These are phyloP conservation scores for Venturia oleaginea DNA, from an alignment of 2,329 filamentous ascomycete species.

Conservation along the genomic window DNA sequence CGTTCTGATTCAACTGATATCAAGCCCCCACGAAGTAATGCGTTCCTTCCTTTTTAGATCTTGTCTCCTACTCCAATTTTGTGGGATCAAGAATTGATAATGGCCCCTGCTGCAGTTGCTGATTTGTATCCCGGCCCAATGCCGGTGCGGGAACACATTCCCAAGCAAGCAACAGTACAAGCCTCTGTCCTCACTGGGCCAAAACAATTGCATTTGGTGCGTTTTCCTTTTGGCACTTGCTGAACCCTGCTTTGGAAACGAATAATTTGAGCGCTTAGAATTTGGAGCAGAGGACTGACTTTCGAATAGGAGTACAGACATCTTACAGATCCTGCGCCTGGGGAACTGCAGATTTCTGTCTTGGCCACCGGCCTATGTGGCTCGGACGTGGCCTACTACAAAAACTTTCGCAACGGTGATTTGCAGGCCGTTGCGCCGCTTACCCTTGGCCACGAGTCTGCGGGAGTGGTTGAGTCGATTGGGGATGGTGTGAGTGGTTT, in stretches of 20 bases:
- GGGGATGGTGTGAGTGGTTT: conserved; percentile 29
- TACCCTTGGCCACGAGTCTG: conserved; percentile 42
- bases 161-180: conserved; percentile 27
- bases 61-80: not conserved
- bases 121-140: conserved; percentile 3
- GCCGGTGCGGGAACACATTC: conserved; percentile 21
- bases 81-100: not conserved
- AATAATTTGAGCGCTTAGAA: not conserved
- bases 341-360: conserved; percentile 57
- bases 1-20: not conserved
- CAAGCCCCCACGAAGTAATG: conserved; percentile 3
- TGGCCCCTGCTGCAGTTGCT: conserved; percentile 11
- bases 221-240: conserved; percentile 12
- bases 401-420: conserved; percentile 63
- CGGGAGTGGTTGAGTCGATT: conserved; percentile 30
- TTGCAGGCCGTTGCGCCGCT: conserved; percentile 57
- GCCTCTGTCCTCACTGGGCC: conserved; percentile 34
- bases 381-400: conserved; percentile 63
- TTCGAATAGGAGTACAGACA: conserved; percentile 43
- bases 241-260: not conserved
- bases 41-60: conserved; percentile 6
- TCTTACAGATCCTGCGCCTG: conserved; percentile 44
- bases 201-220: conserved; percentile 34
- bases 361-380: conserved; percentile 60
- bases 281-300: conserved; percentile 13